These are phyloP conservation scores for Suillus fuscotomentosus DNA, from an alignment of 768 basidiomycete genomes.

Conservation along the genomic window DNA sequence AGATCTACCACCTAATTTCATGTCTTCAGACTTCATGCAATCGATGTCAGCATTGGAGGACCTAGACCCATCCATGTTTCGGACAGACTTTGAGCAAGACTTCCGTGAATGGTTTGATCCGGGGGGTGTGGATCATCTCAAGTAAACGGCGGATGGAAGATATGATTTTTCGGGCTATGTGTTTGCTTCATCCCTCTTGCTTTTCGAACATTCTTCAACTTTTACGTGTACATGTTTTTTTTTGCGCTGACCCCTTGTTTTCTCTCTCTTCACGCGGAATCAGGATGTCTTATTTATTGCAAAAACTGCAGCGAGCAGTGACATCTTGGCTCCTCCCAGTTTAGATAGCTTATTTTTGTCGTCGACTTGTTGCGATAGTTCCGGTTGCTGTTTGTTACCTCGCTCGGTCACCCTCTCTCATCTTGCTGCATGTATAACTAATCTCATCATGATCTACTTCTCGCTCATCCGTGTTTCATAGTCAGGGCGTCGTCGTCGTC, in stretches of 20 bases:
- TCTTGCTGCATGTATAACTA: slow-evolving; percentile 20
- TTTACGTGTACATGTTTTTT: slow-evolving; percentile 19
- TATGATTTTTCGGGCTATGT: slow-evolving; percentile 10
- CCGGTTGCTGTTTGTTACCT: slow-evolving; percentile 5
- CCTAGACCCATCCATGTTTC: slow-evolving; percentile 39
- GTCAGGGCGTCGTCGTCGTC: not conserved
- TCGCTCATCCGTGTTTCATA: not conserved
- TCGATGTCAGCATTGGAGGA: slow-evolving; percentile 41
- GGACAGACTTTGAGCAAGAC: slow-evolving; percentile 62
- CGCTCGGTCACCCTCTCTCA: slow-evolving; percentile 2
- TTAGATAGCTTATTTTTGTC: slow-evolving; percentile 14
- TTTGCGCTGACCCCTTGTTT: slow-evolving; percentile 6
- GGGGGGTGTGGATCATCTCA: slow-evolving; percentile 36
- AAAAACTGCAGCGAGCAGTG: slow-evolving; percentile 23
- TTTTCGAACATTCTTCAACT: slow-evolving; percentile 4
- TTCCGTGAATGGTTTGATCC: slow-evolving; percentile 78
- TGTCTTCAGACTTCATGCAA: slow-evolving; percentile 44
- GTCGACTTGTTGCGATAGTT: slow-evolving; percentile 14
- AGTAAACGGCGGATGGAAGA: slow-evolving; percentile 14
- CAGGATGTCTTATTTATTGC: slow-evolving; percentile 27
- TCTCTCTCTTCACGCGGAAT: slow-evolving; percentile 14
- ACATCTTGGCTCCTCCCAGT: slow-evolving; percentile 10
- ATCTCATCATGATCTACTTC: slow-evolving; percentile 1
- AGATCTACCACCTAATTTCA: slow-evolving; percentile 23
- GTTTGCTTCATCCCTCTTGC: slow-evolving; percentile 12